These are phyloP conservation scores for Baeospora myosura DNA, from an alignment of 1,284 basidiomycete genomes.

Conservation along the genomic window DNA sequence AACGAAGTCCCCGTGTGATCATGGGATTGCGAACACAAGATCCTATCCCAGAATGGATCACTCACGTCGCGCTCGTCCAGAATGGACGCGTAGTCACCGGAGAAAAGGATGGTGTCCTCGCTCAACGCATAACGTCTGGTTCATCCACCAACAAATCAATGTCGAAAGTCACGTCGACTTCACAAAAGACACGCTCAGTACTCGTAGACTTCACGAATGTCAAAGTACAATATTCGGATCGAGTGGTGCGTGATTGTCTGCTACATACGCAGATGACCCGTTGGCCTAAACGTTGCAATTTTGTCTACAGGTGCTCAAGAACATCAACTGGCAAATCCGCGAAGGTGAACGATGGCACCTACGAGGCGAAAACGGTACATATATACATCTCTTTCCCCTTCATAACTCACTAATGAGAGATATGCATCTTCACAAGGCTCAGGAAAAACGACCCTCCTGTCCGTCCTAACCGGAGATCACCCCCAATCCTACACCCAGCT, in stretches of 20 bases:
- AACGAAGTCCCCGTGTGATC: constrained; percentile 54
- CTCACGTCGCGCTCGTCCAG: constrained; percentile 63
- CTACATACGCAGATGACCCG: background rate
- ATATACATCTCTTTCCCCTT: background rate
- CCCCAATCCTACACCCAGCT: constrained; percentile 84
- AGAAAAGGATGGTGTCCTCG: constrained; percentile 31
- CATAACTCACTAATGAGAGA: background rate
- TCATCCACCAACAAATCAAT: background rate
- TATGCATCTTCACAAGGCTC: constrained; percentile 49
- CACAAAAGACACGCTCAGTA: constrained; percentile 21
- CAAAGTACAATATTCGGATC: constrained; percentile 62
- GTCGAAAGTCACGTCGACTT: background rate
- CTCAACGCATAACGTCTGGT: constrained; percentile 2
- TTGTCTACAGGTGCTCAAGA: constrained; percentile 56
- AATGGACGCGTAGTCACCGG: constrained; percentile 42
- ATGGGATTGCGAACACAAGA: constrained; percentile 80
- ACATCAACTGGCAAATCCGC: constrained; percentile 74
- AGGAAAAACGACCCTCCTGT: constrained; percentile 93
- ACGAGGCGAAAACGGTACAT: constrained; percentile 74
- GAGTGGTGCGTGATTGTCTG: constrained; percentile 36
- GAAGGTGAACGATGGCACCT: constrained; percentile 84
- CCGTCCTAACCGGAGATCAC: constrained; percentile 89
- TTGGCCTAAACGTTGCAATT: constrained; percentile 1
- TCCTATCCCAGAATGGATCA: constrained; percentile 76
- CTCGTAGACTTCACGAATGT: constrained; percentile 61